Percentiles rank a stretch among this genome's conserved stretches.
These are phyloP conservation scores for Melaleuca alternifolia DNA, from an alignment of 345 rosid genomes.

Conservation along the genomic window DNA sequence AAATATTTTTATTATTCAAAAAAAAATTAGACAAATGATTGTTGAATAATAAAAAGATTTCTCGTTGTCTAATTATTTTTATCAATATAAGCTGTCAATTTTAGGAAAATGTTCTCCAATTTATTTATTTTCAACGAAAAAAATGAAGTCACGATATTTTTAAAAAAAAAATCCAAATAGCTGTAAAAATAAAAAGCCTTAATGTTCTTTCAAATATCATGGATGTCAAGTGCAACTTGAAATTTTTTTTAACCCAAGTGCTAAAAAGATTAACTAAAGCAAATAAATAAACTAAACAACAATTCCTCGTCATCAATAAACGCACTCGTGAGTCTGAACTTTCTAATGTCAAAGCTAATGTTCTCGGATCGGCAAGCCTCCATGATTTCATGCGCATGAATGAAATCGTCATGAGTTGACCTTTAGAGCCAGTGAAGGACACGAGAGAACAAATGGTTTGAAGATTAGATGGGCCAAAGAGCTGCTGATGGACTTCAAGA, in stretches of 20 bases:
- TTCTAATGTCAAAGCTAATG: neutral
- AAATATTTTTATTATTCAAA: too few species aligned
- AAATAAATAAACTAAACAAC: neutral
- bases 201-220: neutral
- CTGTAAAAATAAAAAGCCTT: neutral
- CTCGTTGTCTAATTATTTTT: too few species aligned
- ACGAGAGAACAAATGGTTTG: neutral
- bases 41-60: too few species aligned
- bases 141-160: too few species aligned
- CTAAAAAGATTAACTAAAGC: neutral
- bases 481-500: neutral
- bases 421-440: neutral
- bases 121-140: too few species aligned
- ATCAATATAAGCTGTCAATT: rapidly evolving
- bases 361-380: neutral
- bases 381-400: neutral
- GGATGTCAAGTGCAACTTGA: neutral
- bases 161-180: neutral
- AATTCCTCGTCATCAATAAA: neutral
- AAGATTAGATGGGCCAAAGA: neutral
- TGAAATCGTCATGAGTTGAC: neutral
- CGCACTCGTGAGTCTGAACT: neutral
- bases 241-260: neutral
- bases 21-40: too few species aligned
- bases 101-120: too few species aligned